These are phyloP conservation scores for Clarireedia monteithiana DNA, from an alignment of 2,329 filamentous ascomycete genomes.

Conservation along the genomic window DNA sequence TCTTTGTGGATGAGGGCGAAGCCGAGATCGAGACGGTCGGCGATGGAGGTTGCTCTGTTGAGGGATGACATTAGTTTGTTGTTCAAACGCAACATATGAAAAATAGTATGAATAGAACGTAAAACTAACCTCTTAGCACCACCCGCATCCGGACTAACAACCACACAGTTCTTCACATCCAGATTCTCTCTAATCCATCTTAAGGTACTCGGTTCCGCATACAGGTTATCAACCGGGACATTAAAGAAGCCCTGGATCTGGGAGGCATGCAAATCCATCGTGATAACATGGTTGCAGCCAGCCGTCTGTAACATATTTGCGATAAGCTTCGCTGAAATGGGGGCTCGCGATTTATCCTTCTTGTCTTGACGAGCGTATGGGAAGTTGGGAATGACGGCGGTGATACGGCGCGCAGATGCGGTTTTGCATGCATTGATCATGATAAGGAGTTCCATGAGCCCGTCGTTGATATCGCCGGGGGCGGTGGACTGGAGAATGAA, in stretches of 20 bases:
- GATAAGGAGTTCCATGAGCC: conserved; percentile 95
- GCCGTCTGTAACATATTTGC: conserved; percentile 97
- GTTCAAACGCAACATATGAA: neutral
- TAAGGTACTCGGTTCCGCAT: conserved; percentile 86
- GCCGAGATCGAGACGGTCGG: conserved; percentile 79
- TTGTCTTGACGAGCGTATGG: conserved; percentile 96
- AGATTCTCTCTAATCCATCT: conserved; percentile 88
- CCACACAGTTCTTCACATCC: conserved; percentile 74
- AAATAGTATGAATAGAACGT: neutral
- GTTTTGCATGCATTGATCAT: conserved; percentile 96
- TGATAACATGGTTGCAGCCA: conserved; percentile 88
- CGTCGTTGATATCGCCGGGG: conserved; percentile 95
- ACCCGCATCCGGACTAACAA: conserved; percentile 90
- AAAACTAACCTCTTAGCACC: conserved; percentile 70
- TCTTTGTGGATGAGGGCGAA: conserved; percentile 98
- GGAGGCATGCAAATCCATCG: conserved; percentile 90
- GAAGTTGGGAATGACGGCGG: conserved; percentile 92
- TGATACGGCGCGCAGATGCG: conserved; percentile 81
- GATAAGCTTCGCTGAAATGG: conserved; percentile 91
- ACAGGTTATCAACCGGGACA: conserved; percentile 67
- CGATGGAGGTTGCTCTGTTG: conserved; percentile 74
- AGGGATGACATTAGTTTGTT: neutral
- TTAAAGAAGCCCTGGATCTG: conserved; percentile 98
- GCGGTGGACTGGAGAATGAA: conserved; percentile 95
- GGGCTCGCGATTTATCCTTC: conserved; percentile 93